Conservation (phyloP, 495 filamentous ascomycete genomes). For the Talaromyces thailandensis region DNA sequence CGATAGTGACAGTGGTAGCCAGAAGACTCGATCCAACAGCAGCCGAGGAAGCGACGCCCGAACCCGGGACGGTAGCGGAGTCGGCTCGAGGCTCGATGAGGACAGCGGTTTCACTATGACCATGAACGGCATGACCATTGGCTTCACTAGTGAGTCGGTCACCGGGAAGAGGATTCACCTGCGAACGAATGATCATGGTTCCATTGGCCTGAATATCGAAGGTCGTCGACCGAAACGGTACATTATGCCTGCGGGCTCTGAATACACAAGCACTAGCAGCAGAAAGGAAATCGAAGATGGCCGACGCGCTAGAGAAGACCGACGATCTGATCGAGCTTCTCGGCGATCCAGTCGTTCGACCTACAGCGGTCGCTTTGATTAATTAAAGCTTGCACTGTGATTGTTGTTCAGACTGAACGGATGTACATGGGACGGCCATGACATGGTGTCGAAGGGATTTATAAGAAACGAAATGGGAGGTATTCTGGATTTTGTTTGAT, state of each 20-base stretch:
- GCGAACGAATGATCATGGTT: constrained; percentile 29
- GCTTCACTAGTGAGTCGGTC: constrained; percentile 27
- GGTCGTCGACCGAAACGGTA: constrained; percentile 30
- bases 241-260: constrained; percentile 21
- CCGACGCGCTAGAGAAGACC: constrained; percentile 23
- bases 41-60: constrained; percentile 32
- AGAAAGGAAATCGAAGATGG: constrained; percentile 23
- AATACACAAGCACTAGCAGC: constrained; percentile 21
- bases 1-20: constrained; percentile 35
- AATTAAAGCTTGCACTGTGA: neutral
- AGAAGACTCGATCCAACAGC: constrained; percentile 37
- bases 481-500: neutral
- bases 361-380: constrained; percentile 19
- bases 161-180: constrained; percentile 33
- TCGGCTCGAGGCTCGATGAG: constrained; percentile 24
- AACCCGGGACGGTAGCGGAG: constrained; percentile 22
- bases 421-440: neutral
- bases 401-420: neutral
- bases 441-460: neutral
- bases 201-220: constrained; percentile 30
- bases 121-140: constrained; percentile 35
- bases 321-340: constrained; percentile 29
- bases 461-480: constrained; percentile 1
- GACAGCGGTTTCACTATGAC: constrained; percentile 34
- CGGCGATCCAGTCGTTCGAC: constrained; percentile 30